Base-by-base conservation (phyloP, 108 stramenopile species). In the Stephanodiscus triporus region DNA sequence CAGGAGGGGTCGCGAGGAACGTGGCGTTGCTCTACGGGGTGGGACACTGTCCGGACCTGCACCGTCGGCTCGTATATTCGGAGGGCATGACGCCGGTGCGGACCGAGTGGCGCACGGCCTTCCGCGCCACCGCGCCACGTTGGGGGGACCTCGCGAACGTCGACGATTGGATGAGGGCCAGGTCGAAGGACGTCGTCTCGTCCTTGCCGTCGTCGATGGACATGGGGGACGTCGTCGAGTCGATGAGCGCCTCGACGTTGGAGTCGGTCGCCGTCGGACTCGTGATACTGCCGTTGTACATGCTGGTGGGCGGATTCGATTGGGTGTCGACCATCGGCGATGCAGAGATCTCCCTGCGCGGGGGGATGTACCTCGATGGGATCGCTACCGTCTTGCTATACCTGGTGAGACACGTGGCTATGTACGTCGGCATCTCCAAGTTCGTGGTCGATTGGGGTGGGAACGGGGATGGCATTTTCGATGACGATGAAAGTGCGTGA, bases 391-490 rank as follows among this genome's bases (percentile, higher is more conserved):
- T 66, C 0, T 27, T 67, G 5, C 61, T 87, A 0, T 93, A 93
- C 48, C 74, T 93, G 6, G 37, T 87, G 17, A 76, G 90, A 17
- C 92, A 93, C 76, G 87, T 89, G 19, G 72, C 88, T 20, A 55
- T 89, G 29, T 93, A 91, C 59, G 75, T 93, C 17, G 86, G 86
- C 17, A 67, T 93, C 36, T 75, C 84, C 36, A 91, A 91, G 43
- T 91, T 91, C 65, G 80, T 89, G 24, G 77, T 93, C 14, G 89
- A 93, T 64, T 93, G 90, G 92, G 82, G 81, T 51, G 60, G 73
- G 22, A 74, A 72, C 27, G 43, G 43, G 1, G 75, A 70, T 55
- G 74, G 74, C 5, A 60, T 82, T 3, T 72, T 76, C 22, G 63
- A 65, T 27, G 80, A 76, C 17, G 69, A 75, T 36, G 75, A 68